phyloP scores from a whole-genome alignment of 441 rosid species.

The Gossypium laxum region DNA sequence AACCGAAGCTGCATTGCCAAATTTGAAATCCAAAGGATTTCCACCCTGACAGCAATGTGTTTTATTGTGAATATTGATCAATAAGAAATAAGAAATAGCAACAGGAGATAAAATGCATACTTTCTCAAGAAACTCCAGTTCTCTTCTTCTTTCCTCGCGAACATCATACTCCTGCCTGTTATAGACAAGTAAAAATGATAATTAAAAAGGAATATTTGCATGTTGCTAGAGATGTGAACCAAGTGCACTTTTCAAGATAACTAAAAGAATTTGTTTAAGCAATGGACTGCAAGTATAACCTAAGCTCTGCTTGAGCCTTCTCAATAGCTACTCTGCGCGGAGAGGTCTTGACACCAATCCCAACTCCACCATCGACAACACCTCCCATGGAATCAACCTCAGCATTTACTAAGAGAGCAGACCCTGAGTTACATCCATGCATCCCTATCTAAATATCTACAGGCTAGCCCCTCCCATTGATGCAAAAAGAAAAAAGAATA shows the following conservation, averaged over 20 bases:
- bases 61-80: constrained; percentile 12
- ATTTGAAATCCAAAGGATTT: constrained; percentile 93
- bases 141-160: constrained; percentile 91
- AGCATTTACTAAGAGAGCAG: constrained; percentile 74
- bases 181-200: constrained; percentile 12
- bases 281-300: constrained; percentile 38
- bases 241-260: background rate
- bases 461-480: constrained; percentile 33
- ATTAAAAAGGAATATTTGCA: background rate
- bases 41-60: constrained; percentile 65
- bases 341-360: constrained; percentile 83
- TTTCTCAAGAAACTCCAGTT: constrained; percentile 93
- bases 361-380: constrained; percentile 86
- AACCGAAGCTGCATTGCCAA: constrained; percentile 57
- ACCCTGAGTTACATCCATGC: constrained; percentile 65
- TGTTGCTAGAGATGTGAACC: background rate
- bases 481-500: constrained; percentile 12
- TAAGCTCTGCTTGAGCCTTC: constrained; percentile 90
- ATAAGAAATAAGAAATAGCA: constrained; percentile 11
- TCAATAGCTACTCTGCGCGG: constrained; percentile 81
- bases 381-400: constrained; percentile 99
- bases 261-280: background rate
- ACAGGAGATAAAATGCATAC: constrained; percentile 40
- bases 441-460: constrained; percentile 44
- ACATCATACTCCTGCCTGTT: constrained; percentile 96